phyloP scores from a whole-genome alignment of 208 protist species.

The Acanthamoeba healyi region DNA sequence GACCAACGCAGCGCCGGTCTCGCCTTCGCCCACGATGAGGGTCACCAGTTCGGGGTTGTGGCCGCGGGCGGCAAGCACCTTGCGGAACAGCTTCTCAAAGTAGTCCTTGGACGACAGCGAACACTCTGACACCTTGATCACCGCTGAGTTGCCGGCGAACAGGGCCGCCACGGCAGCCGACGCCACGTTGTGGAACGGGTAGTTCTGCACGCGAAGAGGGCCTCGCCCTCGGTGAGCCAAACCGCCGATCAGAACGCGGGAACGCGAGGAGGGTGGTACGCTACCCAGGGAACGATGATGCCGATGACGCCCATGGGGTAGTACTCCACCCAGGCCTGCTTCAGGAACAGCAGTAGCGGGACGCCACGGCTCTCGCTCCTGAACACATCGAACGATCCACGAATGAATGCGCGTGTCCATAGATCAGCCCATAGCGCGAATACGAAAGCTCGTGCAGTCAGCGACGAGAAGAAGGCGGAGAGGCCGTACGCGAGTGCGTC shows the following conservation, averaged over 20 bases:
- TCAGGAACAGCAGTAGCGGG: neutral
- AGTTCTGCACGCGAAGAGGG: slow-evolving; percentile 95
- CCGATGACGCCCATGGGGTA: slow-evolving; percentile 78
- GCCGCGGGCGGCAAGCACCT: slow-evolving; percentile 92
- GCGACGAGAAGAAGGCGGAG: slow-evolving; percentile 58
- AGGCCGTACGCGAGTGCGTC: slow-evolving; percentile 92
- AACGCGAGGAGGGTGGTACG: neutral
- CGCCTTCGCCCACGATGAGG: slow-evolving; percentile 94
- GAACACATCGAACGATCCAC: neutral
- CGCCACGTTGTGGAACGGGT: slow-evolving; percentile 96
- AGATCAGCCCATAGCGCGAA: too few species aligned
- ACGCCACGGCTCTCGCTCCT: slow-evolving; percentile 23
- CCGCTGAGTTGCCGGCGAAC: slow-evolving; percentile 95
- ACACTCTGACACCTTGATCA: slow-evolving; percentile 96
- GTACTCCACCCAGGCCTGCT: slow-evolving; percentile 10
- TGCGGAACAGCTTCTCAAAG: slow-evolving; percentile 94
- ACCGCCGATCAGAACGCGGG: slow-evolving; percentile 79
- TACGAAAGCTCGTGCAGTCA: neutral
- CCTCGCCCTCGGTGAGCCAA: too few species aligned
- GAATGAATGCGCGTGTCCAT: too few species aligned
- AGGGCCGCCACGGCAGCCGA: slow-evolving; percentile 95
- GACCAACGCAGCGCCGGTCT: slow-evolving; percentile 93
- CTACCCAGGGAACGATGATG: slow-evolving; percentile 79
- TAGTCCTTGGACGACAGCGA: slow-evolving; percentile 94
- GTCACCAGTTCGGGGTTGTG: slow-evolving; percentile 94